These are phyloP conservation scores for Fusarium xyrophilum DNA, from an alignment of 2,329 filamentous ascomycete genomes.

Conservation along the genomic window DNA sequence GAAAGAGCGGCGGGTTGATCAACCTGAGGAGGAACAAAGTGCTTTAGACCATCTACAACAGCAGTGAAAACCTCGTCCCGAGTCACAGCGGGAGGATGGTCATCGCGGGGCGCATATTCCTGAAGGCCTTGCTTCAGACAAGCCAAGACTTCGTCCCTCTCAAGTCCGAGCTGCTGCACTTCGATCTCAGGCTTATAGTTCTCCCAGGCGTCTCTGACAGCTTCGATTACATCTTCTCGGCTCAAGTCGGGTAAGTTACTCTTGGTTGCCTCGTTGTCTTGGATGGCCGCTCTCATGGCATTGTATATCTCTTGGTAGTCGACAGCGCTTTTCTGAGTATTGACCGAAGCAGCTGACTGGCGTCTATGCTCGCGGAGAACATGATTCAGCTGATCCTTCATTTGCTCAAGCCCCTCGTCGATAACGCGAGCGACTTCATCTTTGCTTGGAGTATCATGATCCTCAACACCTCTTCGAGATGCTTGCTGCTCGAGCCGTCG, in stretches of 20 bases:
- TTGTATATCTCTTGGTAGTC: conserved; percentile 88
- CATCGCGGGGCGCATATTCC: conserved; percentile 68
- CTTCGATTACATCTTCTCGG: conserved; percentile 83
- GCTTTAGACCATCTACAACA: conserved; percentile 83
- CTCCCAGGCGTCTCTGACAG: conserved; percentile 90
- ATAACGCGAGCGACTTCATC: conserved; percentile 79
- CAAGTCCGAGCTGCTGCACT: conserved; percentile 86
- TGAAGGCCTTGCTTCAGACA: conserved; percentile 87
- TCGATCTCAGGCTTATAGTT: conserved; percentile 94
- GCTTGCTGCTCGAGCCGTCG: conserved; percentile 78
- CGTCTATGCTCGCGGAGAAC: conserved; percentile 78
- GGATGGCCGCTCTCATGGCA: conserved; percentile 77
- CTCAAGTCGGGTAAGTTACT: conserved; percentile 58
- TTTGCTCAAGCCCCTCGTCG: conserved; percentile 78
- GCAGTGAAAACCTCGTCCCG: conserved; percentile 86
- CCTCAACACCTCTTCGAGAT: conserved; percentile 53
- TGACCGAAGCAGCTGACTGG: conserved; percentile 68
- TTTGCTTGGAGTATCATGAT: conserved; percentile 61
- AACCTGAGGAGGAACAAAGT: conserved; percentile 77
- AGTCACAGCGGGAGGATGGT: conserved; percentile 66
- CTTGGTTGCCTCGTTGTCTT: conserved; percentile 62
- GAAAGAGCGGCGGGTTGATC: conserved; percentile 74
- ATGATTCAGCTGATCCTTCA: conserved; percentile 83
- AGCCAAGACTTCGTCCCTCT: conserved; percentile 86
- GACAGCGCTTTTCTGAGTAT: conserved; percentile 66